phyloP scores from a whole-genome alignment of 495 filamentous ascomycete genomes.

The Neurospora pannonica region DNA sequence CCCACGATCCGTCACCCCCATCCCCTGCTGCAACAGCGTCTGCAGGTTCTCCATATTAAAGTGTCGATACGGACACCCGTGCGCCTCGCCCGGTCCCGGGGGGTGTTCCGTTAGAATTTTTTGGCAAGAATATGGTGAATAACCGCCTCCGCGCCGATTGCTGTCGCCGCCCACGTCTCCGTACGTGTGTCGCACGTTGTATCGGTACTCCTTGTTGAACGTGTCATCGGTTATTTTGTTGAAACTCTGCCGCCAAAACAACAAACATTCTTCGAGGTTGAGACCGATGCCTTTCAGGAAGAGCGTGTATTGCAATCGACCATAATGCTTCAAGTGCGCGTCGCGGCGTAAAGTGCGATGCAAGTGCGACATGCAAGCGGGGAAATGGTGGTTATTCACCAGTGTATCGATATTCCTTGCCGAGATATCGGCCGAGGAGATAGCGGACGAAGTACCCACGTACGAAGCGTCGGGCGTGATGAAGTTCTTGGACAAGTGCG shows the following conservation, averaged over 20 bases:
- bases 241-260: constrained; percentile 88
- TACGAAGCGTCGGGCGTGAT: constrained; percentile 79
- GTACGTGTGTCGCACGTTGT: constrained; percentile 90
- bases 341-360: constrained; percentile 77
- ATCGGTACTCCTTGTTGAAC: constrained; percentile 93
- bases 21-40: constrained; percentile 51
- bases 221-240: constrained; percentile 76
- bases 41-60: constrained; percentile 81
- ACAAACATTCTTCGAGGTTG: constrained; percentile 79
- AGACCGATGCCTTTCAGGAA: constrained; percentile 97
- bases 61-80: constrained; percentile 94
- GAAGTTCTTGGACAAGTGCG: constrained; percentile 88
- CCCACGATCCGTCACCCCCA: constrained; percentile 68
- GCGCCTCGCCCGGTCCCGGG: constrained; percentile 73
- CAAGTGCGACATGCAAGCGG: constrained; percentile 86
- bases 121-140: constrained; percentile 85
- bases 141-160: constrained; percentile 74
- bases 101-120: constrained; percentile 83
- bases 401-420: constrained; percentile 76
- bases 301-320: constrained; percentile 88
- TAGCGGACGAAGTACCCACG: constrained; percentile 39
- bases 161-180: constrained; percentile 92
- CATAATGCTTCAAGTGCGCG: constrained; percentile 84
- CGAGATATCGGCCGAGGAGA: constrained; percentile 60
- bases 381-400: constrained; percentile 61